Conservation (phyloP, 768 basidiomycete species). For the Leccinum obscurum region DNA sequence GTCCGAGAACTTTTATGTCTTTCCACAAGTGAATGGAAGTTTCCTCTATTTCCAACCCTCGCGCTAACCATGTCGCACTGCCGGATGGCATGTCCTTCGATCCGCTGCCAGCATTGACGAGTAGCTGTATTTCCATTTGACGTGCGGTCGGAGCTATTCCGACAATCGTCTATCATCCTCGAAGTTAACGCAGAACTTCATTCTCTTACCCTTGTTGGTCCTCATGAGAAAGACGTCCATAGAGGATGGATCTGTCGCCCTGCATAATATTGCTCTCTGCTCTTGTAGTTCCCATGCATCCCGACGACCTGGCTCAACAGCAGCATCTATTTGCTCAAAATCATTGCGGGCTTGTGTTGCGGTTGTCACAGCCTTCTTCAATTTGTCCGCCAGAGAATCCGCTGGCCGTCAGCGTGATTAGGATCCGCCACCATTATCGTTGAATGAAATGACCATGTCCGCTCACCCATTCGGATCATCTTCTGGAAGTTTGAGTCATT, state of each 20-base stretch:
- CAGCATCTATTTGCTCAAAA: background rate
- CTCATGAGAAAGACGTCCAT: background rate
- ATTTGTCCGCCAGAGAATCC: background rate
- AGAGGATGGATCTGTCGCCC: background rate
- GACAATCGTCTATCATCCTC: no score
- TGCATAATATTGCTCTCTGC: background rate
- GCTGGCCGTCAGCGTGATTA: background rate
- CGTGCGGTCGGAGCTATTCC: background rate
- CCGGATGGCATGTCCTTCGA: background rate
- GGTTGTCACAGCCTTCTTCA: no score
- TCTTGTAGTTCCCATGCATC: background rate
- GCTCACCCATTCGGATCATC: conserved; percentile 3
- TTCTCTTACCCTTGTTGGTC: background rate
- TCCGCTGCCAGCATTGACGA: background rate
- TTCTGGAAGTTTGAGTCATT: conserved; percentile 11
- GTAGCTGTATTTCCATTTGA: background rate
- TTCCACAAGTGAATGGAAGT: background rate
- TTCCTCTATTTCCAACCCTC: background rate
- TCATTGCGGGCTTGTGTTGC: background rate
- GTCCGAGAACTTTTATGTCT: background rate
- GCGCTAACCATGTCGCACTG: background rate
- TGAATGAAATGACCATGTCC: background rate
- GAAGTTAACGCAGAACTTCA: background rate
- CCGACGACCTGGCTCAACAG: background rate
- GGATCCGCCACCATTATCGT: background rate